Evolutionary conservation across 2,329 filamentous ascomycete genomes (phyloP).

Genomic region (Fusarium floridanum): DNA sequence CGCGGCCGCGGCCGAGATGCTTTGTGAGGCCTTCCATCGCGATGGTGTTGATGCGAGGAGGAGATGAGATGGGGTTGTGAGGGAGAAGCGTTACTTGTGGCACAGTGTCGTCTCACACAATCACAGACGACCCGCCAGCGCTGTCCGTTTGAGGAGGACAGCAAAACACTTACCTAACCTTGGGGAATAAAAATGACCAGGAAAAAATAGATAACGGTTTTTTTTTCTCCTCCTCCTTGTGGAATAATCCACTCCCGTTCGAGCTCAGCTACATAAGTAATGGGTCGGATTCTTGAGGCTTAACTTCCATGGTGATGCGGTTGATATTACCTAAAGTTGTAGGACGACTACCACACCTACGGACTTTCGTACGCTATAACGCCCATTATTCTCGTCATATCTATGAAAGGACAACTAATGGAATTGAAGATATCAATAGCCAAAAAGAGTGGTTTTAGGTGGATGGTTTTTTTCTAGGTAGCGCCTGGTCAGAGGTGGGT

Average conservation of each 20-base stretch:
- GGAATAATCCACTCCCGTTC: too few relatives aligned
- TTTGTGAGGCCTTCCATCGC: conserved; percentile 38
- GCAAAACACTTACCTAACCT: neutral
- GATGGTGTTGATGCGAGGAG: conserved; percentile 14
- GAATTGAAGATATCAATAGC: neutral
- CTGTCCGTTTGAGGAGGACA: neutral
- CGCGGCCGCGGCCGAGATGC: conserved; percentile 41
- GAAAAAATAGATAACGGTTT: too few relatives aligned
- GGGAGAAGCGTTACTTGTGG: neutral
- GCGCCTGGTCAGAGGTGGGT: neutral
- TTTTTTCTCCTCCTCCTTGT: neutral
- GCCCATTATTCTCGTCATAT: neutral
- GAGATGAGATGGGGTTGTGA: neutral
- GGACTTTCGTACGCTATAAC: rapidly evolving
- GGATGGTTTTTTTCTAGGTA: neutral
- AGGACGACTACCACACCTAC: neutral
- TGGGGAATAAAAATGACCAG: neutral
- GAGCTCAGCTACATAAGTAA: neutral
- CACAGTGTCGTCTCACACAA: neutral
- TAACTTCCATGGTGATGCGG: neutral
- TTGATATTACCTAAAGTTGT: neutral
- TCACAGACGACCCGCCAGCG: neutral
- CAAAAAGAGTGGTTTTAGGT: neutral
- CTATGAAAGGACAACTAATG: neutral
- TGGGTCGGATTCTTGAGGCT: neutral